Conservation (phyloP, 2,329 filamentous ascomycete species). For the Penicillium corylophilum region DNA sequence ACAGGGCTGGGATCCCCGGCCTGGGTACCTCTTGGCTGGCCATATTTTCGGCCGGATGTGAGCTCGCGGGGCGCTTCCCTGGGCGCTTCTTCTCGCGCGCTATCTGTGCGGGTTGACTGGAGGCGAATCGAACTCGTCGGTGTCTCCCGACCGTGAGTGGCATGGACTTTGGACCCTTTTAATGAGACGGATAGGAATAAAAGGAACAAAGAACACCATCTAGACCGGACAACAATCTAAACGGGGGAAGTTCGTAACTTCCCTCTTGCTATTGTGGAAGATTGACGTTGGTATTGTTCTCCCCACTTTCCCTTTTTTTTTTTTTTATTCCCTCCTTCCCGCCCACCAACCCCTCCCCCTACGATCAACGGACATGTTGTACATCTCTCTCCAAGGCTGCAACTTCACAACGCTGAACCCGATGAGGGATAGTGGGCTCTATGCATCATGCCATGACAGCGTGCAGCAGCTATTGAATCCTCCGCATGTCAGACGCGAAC, state of each 20-base stretch:
- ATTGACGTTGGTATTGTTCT: slow-evolving; percentile 12
- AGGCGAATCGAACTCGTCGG: slow-evolving; percentile 42
- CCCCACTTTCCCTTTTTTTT: slow-evolving; percentile 5
- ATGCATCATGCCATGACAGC: slow-evolving; percentile 16
- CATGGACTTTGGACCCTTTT: slow-evolving; percentile 25
- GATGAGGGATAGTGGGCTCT: not conserved
- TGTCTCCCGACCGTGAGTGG: slow-evolving; percentile 34
- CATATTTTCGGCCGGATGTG: slow-evolving; percentile 17
- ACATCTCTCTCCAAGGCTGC: not conserved
- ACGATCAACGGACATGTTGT: not conserved
- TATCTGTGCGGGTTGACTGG: slow-evolving; percentile 22
- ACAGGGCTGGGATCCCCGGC: slow-evolving; percentile 39
- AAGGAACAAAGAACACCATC: not conserved
- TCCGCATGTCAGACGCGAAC: slow-evolving; percentile 15
- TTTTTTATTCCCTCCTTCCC: not conserved
- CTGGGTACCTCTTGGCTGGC: slow-evolving; percentile 19
- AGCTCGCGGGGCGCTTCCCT: slow-evolving; percentile 7
- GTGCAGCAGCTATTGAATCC: slow-evolving; percentile 18
- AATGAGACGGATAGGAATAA: not conserved
- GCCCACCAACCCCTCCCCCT: not conserved
- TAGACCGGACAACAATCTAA: not conserved
- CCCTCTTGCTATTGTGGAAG: slow-evolving; percentile 10
- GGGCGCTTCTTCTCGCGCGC: slow-evolving; percentile 10
- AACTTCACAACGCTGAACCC: not conserved
- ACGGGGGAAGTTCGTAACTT: not conserved